Conservation (phyloP, 139 green algal genomes). For the Prasinococcaceae sp. region DNA sequence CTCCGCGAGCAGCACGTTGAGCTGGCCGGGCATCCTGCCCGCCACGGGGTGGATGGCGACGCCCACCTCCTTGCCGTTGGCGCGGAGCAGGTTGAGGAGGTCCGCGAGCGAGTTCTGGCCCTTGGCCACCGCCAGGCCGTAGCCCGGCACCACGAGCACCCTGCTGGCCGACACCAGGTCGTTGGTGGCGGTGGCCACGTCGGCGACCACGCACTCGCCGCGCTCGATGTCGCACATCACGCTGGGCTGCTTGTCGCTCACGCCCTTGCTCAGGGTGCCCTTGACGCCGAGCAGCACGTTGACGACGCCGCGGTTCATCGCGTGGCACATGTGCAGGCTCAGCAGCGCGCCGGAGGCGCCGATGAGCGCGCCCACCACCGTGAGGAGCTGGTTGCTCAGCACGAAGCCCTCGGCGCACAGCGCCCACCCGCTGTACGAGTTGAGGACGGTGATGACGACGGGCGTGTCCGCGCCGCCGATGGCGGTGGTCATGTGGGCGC, state of each 20-base stretch:
- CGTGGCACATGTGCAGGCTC: slow-evolving; percentile 83
- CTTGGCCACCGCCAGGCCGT: slow-evolving; percentile 20
- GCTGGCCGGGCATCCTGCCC: slow-evolving; percentile 20
- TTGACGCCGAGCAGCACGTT: slow-evolving; percentile 31
- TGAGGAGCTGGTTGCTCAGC: slow-evolving; percentile 57
- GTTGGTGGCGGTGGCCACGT: background rate
- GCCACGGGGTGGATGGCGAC: slow-evolving; percentile 23
- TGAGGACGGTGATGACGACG: slow-evolving; percentile 83
- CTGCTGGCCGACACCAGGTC: slow-evolving; percentile 25
- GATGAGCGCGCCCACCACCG: slow-evolving; percentile 66
- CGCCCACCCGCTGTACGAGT: slow-evolving; percentile 68
- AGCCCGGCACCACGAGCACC: slow-evolving; percentile 26
- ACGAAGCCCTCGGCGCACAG: slow-evolving; percentile 54
- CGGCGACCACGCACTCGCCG: slow-evolving; percentile 16
- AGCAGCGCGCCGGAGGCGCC: slow-evolving; percentile 73
- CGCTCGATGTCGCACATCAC: slow-evolving; percentile 9
- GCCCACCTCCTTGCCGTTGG: slow-evolving; percentile 11
- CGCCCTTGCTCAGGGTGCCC: background rate
- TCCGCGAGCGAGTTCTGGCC: slow-evolving; percentile 19
- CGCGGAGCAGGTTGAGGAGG: slow-evolving; percentile 12
- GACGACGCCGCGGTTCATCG: slow-evolving; percentile 71
- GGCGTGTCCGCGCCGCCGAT: slow-evolving; percentile 79
- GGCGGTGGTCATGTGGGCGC: slow-evolving; percentile 64
- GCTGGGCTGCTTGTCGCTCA: background rate
- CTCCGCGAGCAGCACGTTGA: slow-evolving; percentile 26